These are phyloP conservation scores for Nemania serpens DNA, from an alignment of 2,329 filamentous ascomycete species.

Conservation along the genomic window DNA sequence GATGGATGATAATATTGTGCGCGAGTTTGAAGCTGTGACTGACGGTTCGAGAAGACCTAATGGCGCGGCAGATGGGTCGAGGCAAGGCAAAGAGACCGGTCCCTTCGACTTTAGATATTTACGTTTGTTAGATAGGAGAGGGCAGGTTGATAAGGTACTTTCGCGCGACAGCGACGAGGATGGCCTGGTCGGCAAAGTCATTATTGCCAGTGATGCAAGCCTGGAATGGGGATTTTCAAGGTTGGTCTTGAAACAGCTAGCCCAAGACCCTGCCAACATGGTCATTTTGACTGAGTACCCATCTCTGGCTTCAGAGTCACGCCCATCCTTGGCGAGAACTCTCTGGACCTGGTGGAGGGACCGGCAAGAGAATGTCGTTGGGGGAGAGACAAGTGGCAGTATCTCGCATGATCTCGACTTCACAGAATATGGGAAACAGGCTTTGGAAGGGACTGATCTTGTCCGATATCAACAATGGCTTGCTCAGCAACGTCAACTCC, in stretches of 20 bases:
- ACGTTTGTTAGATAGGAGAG: conserved; percentile 79
- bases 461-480: conserved; percentile 89
- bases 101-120: conserved; percentile 92
- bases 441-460: conserved; percentile 77
- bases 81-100: conserved; percentile 59
- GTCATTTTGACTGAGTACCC: conserved; percentile 84
- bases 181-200: conserved; percentile 66
- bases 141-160: conserved; percentile 74
- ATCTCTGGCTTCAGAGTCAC: conserved; percentile 48
- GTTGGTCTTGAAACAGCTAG: conserved; percentile 74
- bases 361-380: conserved; percentile 52
- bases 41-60: conserved; percentile 54
- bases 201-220: conserved; percentile 87
- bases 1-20: conserved; percentile 96
- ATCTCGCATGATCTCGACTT: conserved; percentile 64
- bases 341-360: conserved; percentile 83
- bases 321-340: conserved; percentile 68
- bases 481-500: conserved; percentile 83
- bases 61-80: conserved; percentile 52
- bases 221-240: conserved; percentile 96
- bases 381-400: conserved; percentile 57
- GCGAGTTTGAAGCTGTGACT: conserved; percentile 80
- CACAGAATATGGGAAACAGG: conserved; percentile 63
- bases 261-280: conserved; percentile 77
- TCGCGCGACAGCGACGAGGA: conserved; percentile 51